Evolutionary conservation across 2,329 filamentous ascomycete species (phyloP).

Genomic region (Colletotrichum sp.): DNA sequence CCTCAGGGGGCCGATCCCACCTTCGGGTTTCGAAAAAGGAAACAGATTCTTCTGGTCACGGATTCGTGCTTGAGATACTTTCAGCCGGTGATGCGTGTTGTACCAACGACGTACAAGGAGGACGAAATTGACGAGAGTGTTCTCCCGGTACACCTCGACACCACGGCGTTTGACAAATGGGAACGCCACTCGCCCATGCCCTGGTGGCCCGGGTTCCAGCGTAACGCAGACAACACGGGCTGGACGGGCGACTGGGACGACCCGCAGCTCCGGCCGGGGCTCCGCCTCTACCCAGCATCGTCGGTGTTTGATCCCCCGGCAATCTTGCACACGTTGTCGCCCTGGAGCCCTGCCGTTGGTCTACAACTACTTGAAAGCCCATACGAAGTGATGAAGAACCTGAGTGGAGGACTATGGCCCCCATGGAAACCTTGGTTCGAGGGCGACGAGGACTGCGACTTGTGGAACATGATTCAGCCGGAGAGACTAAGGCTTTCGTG

Average conservation of each 20-base stretch:
- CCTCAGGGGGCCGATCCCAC: neutral
- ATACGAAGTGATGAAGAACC: neutral
- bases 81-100: neutral
- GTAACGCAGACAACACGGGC: neutral
- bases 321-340: neutral
- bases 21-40: neutral
- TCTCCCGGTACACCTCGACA: neutral
- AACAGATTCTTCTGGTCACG: slow-evolving; percentile 2
- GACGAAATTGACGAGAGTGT: neutral
- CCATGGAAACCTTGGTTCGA: neutral
- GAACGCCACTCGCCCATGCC: slow-evolving; percentile 7
- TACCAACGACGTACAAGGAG: neutral
- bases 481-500: neutral
- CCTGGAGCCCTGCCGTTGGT: neutral
- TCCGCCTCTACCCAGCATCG: neutral
- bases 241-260: neutral
- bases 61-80: neutral
- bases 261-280: neutral
- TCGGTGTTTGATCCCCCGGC: neutral
- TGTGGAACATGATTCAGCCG: neutral
- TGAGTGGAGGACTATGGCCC: neutral
- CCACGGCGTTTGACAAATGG: neutral
- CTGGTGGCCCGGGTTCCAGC: slow-evolving; percentile 1
- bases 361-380: neutral
- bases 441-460: neutral